These are phyloP conservation scores for Chlorophyllum brunneum DNA, from an alignment of 768 basidiomycete species.

Conservation along the genomic window DNA sequence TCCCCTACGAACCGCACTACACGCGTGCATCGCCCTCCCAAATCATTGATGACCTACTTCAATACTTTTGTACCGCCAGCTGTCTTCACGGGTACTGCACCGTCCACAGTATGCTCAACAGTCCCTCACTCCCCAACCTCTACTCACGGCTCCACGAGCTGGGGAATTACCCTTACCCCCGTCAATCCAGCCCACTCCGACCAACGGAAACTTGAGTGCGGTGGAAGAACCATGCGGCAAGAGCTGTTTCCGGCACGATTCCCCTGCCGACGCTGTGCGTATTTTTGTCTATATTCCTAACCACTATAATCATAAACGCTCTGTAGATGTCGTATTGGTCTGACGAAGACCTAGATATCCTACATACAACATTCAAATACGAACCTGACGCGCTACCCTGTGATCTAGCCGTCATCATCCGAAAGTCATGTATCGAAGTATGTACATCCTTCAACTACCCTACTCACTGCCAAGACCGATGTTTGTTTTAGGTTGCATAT, in stretches of 20 bases:
- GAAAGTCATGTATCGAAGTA: slow-evolving; percentile 46
- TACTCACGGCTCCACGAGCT: slow-evolving; percentile 13
- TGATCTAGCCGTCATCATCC: slow-evolving; percentile 43
- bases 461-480: slow-evolving; percentile 17
- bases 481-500: slow-evolving; percentile 18
- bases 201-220: slow-evolving; percentile 17
- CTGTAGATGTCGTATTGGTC: slow-evolving; percentile 23
- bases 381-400: slow-evolving; percentile 47
- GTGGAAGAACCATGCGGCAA: slow-evolving; percentile 25
- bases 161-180: slow-evolving; percentile 27
- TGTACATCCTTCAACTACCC: slow-evolving; percentile 15
- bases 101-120: slow-evolving; percentile 38
- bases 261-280: neutral
- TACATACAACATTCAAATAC: slow-evolving; percentile 35
- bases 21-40: slow-evolving; percentile 15
- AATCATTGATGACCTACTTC: slow-evolving; percentile 29
- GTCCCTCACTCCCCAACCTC: neutral
- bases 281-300: neutral
- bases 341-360: slow-evolving; percentile 20
- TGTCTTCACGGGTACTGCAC: slow-evolving; percentile 49
- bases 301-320: too few relatives aligned
- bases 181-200: slow-evolving; percentile 19
- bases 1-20: slow-evolving; percentile 6
- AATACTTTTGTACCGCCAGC: slow-evolving; percentile 50
- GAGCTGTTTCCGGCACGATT: slow-evolving; percentile 26